Evolutionary conservation across 2,329 filamentous ascomycete species (phyloP).

Genomic region (Pseudocercospora eumusae): DNA sequence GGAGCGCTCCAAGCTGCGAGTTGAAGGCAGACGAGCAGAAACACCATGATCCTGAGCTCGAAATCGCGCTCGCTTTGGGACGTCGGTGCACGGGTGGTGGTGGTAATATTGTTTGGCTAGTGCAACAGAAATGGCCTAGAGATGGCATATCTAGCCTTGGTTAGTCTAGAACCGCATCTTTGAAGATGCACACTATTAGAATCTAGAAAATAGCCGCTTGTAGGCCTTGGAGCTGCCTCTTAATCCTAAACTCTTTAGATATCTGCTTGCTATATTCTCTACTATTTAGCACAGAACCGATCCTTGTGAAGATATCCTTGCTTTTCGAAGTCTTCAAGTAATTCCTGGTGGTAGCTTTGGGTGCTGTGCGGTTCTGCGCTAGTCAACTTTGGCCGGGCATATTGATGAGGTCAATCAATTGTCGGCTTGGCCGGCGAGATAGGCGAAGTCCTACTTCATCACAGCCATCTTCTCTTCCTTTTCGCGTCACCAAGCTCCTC

Average conservation of each 20-base stretch:
- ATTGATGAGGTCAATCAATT: background rate
- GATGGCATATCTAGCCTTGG: background rate
- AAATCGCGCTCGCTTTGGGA: background rate
- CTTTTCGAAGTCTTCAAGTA: too few species aligned
- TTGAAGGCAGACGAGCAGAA: background rate
- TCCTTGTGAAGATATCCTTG: conserved; percentile 54
- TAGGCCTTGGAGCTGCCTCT: conserved; percentile 1
- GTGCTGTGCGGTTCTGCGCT: too few species aligned
- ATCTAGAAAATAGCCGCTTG: background rate
- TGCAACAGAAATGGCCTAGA: background rate
- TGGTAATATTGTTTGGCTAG: background rate
- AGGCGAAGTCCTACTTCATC: background rate
- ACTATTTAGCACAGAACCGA: conserved; percentile 57
- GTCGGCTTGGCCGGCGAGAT: background rate
- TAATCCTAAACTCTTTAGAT: conserved; percentile 47
- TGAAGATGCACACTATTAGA: background rate
- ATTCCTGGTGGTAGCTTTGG: too few species aligned
- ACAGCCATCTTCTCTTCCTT: background rate
- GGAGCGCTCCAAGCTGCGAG: background rate
- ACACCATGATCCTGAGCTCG: background rate
- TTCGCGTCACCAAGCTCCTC: background rate
- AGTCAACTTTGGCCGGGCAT: background rate
- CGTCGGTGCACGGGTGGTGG: background rate
- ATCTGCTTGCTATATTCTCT: conserved; percentile 56
- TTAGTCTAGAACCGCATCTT: background rate